A percentile compares a stretch with the other conserved stretches of the same genome.
Conservation (phyloP, 345 rosid genomes). For the Draba incana region DNA sequence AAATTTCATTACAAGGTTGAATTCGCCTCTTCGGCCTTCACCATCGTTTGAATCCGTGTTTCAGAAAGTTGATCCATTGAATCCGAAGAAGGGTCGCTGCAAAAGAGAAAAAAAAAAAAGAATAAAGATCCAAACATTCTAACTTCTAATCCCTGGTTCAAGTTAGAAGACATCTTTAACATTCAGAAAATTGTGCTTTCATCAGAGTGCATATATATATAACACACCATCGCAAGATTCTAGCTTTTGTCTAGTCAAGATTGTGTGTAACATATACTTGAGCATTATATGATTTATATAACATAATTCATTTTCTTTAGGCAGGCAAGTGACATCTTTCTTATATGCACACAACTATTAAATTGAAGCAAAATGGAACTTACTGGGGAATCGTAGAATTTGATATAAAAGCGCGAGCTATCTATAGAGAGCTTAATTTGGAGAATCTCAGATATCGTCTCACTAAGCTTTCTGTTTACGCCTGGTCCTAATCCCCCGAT, state of each 20-base stretch:
- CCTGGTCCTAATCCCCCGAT: slow-evolving; percentile 77
- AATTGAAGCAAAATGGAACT: slow-evolving; percentile 1
- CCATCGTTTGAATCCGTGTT: background rate
- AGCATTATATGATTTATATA: background rate
- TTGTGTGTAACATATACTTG: background rate
- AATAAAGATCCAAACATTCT: background rate
- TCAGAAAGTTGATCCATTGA: slow-evolving; percentile 82
- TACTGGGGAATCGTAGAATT: slow-evolving; percentile 80
- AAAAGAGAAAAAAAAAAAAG: background rate
- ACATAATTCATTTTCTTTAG: background rate
- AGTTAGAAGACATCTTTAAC: background rate
- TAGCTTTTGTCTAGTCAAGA: background rate
- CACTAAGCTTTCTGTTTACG: slow-evolving; percentile 79
- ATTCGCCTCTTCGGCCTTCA: slow-evolving; percentile 3
- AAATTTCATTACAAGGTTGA: slow-evolving; percentile 14
- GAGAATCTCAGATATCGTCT: slow-evolving; percentile 78
- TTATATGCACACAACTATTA: background rate
- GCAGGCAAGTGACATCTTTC: background rate
- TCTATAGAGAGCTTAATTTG: slow-evolving; percentile 79
- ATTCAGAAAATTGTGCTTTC: background rate
- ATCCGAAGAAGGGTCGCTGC: slow-evolving; percentile 74
- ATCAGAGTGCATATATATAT: background rate
- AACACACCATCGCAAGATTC: background rate
- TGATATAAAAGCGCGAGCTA: slow-evolving; percentile 87
- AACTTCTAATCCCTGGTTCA: background rate